These are phyloP conservation scores for Yamadazyma kitorensis DNA, from an alignment of 805 yeast species.

Conservation along the genomic window DNA sequence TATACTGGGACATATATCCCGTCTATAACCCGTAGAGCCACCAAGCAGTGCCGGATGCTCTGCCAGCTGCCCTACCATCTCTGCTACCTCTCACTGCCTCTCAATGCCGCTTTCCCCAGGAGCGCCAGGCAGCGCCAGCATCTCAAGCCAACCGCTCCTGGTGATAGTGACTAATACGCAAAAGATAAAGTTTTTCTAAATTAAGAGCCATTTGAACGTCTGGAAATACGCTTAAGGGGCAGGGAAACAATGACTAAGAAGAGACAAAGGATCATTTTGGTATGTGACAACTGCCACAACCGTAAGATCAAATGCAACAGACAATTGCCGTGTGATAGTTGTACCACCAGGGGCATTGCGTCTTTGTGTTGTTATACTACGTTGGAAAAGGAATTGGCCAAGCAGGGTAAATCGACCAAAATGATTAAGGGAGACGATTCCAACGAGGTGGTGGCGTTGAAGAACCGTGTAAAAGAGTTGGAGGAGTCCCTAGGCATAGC, in stretches of 20 bases:
- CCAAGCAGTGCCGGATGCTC: too few relatives aligned
- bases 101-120: too few relatives aligned
- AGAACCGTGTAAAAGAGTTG: conserved; percentile 5
- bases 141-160: background rate
- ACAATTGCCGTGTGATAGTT: conserved; percentile 28
- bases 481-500: conserved; percentile 4
- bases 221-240: background rate
- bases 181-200: background rate
- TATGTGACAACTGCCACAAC: conserved; percentile 46
- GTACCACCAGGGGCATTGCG: conserved; percentile 13
- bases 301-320: conserved; percentile 45
- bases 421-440: conserved; percentile 1
- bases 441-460: conserved; percentile 5
- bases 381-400: conserved; percentile 13
- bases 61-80: too few relatives aligned
- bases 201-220: background rate
- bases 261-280: conserved; percentile 42
- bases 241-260: conserved; percentile 16
- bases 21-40: too few relatives aligned
- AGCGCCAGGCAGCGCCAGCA: background rate
- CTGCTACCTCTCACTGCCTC: background rate
- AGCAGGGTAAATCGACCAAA: conserved; percentile 12
- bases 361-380: conserved; percentile 12
- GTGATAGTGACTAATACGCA: background rate
- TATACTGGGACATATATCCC: too few relatives aligned